Percentiles rank a stretch among this genome's conserved stretches.
These are phyloP conservation scores for Mallotus japonicus DNA, from an alignment of 441 rosid genomes.

Conservation along the genomic window DNA sequence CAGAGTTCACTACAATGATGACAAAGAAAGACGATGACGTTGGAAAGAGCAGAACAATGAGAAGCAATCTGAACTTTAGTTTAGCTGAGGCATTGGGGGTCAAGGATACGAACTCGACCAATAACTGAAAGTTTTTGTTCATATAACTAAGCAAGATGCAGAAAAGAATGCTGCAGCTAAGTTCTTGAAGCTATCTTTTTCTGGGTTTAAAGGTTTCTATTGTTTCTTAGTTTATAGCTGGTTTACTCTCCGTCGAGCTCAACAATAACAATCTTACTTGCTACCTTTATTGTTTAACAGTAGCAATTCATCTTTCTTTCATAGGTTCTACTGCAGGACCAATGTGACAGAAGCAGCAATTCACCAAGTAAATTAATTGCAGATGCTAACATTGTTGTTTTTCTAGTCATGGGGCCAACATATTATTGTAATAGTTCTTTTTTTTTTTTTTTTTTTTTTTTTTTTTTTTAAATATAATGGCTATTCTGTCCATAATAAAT, in stretches of 20 bases:
- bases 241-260: neutral
- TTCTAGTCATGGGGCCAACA: neutral
- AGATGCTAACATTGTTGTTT: neutral
- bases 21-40: slow-evolving; percentile 56
- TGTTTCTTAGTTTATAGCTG: slow-evolving; percentile 8
- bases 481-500: slow-evolving; percentile 6
- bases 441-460: neutral
- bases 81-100: slow-evolving; percentile 64
- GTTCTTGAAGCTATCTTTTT: slow-evolving; percentile 10
- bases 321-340: slow-evolving; percentile 1
- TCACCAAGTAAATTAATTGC: neutral
- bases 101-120: slow-evolving; percentile 23
- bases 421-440: neutral
- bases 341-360: slow-evolving; percentile 10
- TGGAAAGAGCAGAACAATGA: slow-evolving; percentile 68
- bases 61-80: slow-evolving; percentile 56
- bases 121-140: slow-evolving; percentile 14
- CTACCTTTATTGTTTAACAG: neutral
- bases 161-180: neutral
- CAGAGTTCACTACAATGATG: slow-evolving; percentile 88
- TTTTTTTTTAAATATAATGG: slow-evolving; percentile 20
- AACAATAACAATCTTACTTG: neutral
- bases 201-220: slow-evolving; percentile 11
- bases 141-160: slow-evolving; percentile 13
- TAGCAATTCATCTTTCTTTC: slow-evolving; percentile 1